Evolutionary conservation across 352 stramenopile species (phyloP), one percentile per base, ranked within the genome.

Genomic region (Peronospora destructor): DNA sequence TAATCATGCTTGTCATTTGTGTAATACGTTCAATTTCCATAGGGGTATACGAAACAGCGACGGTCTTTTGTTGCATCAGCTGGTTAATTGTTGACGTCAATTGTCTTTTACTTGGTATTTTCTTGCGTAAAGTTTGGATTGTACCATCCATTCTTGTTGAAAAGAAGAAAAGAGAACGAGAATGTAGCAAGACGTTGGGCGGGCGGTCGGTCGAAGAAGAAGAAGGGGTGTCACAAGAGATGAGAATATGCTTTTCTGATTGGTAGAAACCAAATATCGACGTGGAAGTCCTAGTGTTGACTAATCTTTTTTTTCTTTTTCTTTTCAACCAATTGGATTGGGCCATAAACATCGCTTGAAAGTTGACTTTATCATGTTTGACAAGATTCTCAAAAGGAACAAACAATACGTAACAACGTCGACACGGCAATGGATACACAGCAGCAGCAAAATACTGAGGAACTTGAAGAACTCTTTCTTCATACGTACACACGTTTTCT

Each of bases 31-130:
- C 72, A 42, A 86, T 71, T 49, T 85, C 73, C 40, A 56, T 81
- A 16, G 79, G 80, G 45, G 74, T 84, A 63, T 87, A 91, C 28
- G 87, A 58, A 45, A 85, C 75, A 2, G 73, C 66, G 28, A 88
- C 76, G 12, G 76, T 73, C 48, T 91, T 91, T 53, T 91, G 74
- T 70, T 91, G 80, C 53, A 91, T 74, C 34, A 89, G 64, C 43
- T 87, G 73, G 37, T 71, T 78, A 40, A 91, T 47, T 7, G 69
- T 71, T 6, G 70, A 71, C 29, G 76, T 73, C 25, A 91, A 53
- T 29, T 74, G 67, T 19, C 78, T 75, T 64, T 85, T 91, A 56
- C 59, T 80, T n/a, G 78, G 78, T 73, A 89, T 82, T 41, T 73
- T 73, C 59, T 74, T 75, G 45, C 71, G 67, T 71, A 64, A 81